phyloP scores from a whole-genome alignment of 495 filamentous ascomycete species.

The Tuber brumale region DNA sequence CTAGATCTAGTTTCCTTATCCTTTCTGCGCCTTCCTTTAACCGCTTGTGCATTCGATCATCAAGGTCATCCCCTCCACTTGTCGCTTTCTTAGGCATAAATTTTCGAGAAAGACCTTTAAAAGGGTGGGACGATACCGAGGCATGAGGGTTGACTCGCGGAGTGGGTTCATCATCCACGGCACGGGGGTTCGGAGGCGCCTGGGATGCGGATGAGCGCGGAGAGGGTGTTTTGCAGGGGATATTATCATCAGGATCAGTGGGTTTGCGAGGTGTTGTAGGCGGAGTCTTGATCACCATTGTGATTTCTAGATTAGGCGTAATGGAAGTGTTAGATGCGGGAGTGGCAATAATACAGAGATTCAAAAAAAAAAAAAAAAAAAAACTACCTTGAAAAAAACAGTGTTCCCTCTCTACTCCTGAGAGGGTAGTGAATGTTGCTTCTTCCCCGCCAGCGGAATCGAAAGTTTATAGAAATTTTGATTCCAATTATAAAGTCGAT shows the following conservation, averaged over 20 bases:
- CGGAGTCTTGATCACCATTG: constrained; percentile 3
- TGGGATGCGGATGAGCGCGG: constrained; percentile 41
- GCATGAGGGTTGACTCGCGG: constrained; percentile 37
- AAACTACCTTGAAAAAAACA: background rate
- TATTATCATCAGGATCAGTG: constrained; percentile 36
- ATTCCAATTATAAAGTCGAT: background rate
- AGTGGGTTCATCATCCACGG: constrained; percentile 37
- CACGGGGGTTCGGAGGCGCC: constrained; percentile 39
- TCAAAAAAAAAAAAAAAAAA: too few relatives aligned
- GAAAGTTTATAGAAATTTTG: background rate
- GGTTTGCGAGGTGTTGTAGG: constrained; percentile 28
- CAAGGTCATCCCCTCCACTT: constrained; percentile 26
- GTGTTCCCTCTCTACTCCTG: background rate
- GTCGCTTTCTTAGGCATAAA: constrained; percentile 34
- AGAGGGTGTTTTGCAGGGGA: constrained; percentile 40
- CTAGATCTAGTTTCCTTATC: constrained; percentile 47
- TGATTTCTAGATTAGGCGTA: background rate
- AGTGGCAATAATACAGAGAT: background rate
- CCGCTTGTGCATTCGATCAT: constrained; percentile 30
- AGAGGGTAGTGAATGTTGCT: background rate
- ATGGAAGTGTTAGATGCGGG: background rate
- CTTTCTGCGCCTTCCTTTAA: constrained; percentile 29
- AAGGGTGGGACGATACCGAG: constrained; percentile 22
- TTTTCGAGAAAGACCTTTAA: constrained; percentile 31
- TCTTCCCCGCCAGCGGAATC: background rate